Conservation (phyloP, 2,329 filamentous ascomycete species). For the Helotiales sp. region DNA sequence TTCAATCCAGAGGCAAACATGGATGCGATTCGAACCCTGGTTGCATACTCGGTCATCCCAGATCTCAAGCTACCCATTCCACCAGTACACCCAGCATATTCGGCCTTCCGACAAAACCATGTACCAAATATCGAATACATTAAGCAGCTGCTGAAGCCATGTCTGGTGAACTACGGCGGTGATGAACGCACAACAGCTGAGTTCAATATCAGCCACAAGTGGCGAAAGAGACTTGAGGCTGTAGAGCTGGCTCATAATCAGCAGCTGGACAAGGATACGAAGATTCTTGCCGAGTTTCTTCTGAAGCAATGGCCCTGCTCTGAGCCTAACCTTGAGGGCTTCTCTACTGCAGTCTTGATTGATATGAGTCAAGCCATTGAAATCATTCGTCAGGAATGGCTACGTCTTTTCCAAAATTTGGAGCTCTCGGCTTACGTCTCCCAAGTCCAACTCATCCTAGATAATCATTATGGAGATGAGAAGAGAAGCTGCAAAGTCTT, state of each 20-base stretch:
- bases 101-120: conserved; percentile 45
- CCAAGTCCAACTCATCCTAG: conserved; percentile 50
- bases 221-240: conserved; percentile 31
- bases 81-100: conserved; percentile 45
- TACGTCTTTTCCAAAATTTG: conserved; percentile 53
- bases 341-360: conserved; percentile 44
- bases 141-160: conserved; percentile 42
- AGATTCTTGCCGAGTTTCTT: conserved; percentile 48
- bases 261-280: conserved; percentile 44
- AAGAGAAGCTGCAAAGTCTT: too few relatives aligned
- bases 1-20: conserved; percentile 49
- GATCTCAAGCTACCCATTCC: conserved; percentile 47
- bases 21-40: conserved; percentile 48
- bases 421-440: conserved; percentile 52
- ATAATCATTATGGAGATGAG: conserved; percentile 27
- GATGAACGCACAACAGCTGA: conserved; percentile 29
- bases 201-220: conserved; percentile 20
- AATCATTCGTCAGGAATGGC: conserved; percentile 53
- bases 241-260: conserved; percentile 41
- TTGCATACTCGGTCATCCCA: conserved; percentile 50
- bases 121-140: conserved; percentile 44
- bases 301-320: conserved; percentile 52
- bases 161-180: conserved; percentile 39
- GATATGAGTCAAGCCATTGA: conserved; percentile 47
- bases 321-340: conserved; percentile 41